Conservation (phyloP, 1,284 basidiomycete genomes). For the Sporisorium iseilematis-ciliati region DNA sequence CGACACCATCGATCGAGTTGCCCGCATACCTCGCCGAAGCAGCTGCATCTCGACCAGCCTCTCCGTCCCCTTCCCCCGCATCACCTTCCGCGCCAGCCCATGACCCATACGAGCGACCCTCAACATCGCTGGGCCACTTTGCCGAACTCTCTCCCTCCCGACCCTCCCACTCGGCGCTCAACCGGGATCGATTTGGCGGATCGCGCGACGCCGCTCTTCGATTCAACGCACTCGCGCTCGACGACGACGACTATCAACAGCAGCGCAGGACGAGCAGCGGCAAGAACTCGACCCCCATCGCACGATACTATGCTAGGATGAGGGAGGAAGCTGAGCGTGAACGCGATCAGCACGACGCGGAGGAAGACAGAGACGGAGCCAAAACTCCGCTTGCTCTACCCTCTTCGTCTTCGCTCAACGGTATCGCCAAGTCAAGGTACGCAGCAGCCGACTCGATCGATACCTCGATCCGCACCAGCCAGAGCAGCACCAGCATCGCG, state of each 20-base stretch:
- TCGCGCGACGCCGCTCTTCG: constrained; percentile 13
- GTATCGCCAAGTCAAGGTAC: background rate
- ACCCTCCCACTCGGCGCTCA: background rate
- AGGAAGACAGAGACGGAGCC: constrained; percentile 6
- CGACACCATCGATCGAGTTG: constrained; percentile 18
- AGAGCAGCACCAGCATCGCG: background rate
- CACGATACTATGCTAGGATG: constrained; percentile 30
- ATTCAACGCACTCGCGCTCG: constrained; percentile 23
- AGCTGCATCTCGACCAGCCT: background rate
- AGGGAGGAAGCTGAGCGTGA: constrained; percentile 12
- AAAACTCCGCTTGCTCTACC: constrained; percentile 9
- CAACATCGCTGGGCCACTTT: constrained; percentile 46
- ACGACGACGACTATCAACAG: constrained; percentile 7
- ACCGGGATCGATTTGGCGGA: background rate
- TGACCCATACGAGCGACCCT: constrained; percentile 31
- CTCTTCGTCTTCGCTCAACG: background rate
- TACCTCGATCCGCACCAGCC: background rate
- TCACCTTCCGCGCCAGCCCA: background rate
- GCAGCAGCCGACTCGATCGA: background rate
- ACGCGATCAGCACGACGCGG: background rate
- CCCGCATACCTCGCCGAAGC: constrained; percentile 9
- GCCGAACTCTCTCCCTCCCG: background rate
- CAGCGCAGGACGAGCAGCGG: background rate
- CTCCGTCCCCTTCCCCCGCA: background rate
- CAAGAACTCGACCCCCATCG: constrained; percentile 27